Evolutionary conservation across 1,139 yeast genomes (phyloP), one percentile per base, ranked within the genome.

Genomic region (Debaryomyces singareniensis): DNA sequence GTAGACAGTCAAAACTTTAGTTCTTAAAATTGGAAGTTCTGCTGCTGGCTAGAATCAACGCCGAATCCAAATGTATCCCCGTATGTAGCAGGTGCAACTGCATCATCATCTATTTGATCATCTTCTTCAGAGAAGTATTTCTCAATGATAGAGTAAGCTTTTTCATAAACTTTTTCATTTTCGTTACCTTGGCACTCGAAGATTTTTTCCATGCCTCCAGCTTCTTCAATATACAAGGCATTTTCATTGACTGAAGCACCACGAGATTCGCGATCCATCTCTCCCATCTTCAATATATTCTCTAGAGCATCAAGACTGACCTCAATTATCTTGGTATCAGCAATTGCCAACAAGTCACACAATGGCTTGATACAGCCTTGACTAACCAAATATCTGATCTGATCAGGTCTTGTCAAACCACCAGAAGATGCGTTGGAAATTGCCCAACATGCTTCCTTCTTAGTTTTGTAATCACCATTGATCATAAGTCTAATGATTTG

Each of bases 361-460:
- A 91, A 71, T 27, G 98, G 98, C 64, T 89, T 91, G 60, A 91
- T 89, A 64, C 97, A 87, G 24, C 97, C 98, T 63, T 91, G 97
- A 45, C 71, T 69, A 25, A 91, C 98, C 45, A 91, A 73, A 60
- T 87, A 91, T 46, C 91, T 75, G 45, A 91, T 89, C 57, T 87
- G 96, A 33, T 87, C 96, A 5, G 98, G 97, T 55, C 79, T 82
- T 28, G 82, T 71, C 45, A 87, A 70, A 21, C 96, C 97, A 47
- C 98, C 97, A 13, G 96, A 83, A 13, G 96, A 84, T 26, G 98
- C 98, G 55, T 91, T 91, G 21, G 97, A 87, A 45, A 91, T 83
- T 22, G 97, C 98, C 98, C 98, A 91, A 68, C 98, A 89, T 7
- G 98, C 98, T 65, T 91, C 98, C 61, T 91, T 91, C 58, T 86